Conservation (phyloP, 495 filamentous ascomycete genomes). For the Usnea hakonensis region DNA sequence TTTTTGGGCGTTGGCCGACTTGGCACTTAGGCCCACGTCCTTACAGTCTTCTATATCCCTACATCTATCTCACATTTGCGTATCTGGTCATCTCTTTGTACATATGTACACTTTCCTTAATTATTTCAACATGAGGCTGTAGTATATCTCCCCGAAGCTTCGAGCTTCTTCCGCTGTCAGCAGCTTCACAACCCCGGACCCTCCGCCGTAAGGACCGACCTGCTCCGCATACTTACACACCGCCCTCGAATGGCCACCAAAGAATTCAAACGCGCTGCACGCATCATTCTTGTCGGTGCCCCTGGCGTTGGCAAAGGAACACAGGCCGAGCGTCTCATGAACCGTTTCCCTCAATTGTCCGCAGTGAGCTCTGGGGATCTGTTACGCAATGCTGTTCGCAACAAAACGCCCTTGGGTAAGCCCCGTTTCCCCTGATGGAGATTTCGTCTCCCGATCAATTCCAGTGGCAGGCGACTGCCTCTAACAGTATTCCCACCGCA, state of each 20-base stretch:
- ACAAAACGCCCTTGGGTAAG: slow-evolving; percentile 75
- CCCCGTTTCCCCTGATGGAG: neutral
- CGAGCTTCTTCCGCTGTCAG: slow-evolving; percentile 22
- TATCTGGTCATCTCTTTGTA: neutral
- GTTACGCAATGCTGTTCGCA: slow-evolving; percentile 83
- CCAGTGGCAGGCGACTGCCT: neutral
- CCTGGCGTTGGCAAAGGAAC: slow-evolving; percentile 91
- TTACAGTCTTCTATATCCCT: neutral
- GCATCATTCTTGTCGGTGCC: slow-evolving; percentile 92
- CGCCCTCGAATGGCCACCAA: slow-evolving; percentile 24
- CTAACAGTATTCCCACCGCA: slow-evolving; percentile 28
- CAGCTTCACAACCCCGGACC: slow-evolving; percentile 7
- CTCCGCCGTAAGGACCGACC: neutral
- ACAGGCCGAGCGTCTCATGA: slow-evolving; percentile 78
- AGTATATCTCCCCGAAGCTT: slow-evolving; percentile 16
- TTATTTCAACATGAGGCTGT: slow-evolving; percentile 17
- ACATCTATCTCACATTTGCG: neutral
- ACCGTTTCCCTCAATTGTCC: slow-evolving; percentile 79
- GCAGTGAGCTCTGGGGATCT: slow-evolving; percentile 92
- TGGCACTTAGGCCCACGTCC: neutral
- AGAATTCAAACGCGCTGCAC: slow-evolving; percentile 70
- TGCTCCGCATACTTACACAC: slow-evolving; percentile 2
- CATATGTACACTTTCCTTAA: slow-evolving; percentile 6
- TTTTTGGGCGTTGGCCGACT: too few relatives aligned
- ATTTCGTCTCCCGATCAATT: neutral